A percentile compares a stretch with the other conserved stretches of the same genome.
phyloP scores from a whole-genome alignment of 371 early-diverging fungal species.

The Mucor indicus region DNA sequence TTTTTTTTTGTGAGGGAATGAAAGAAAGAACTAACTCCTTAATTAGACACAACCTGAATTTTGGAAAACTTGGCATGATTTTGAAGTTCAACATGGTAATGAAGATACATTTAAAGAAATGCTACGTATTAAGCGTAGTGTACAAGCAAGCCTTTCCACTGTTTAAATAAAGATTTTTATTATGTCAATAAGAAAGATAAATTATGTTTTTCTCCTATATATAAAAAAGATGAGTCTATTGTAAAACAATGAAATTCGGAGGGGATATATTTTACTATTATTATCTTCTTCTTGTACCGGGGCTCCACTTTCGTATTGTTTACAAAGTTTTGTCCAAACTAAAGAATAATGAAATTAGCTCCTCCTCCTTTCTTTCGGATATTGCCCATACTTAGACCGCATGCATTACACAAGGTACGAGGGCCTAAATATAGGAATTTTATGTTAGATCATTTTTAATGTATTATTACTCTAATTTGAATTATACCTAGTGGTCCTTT shows the following conservation, averaged over 20 bases:
- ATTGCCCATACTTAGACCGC: slow-evolving; percentile 25
- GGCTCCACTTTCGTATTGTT: too few relatives aligned
- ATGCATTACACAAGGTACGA: slow-evolving; percentile 36
- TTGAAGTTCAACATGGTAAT: slow-evolving; percentile 95
- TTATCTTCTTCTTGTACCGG: slow-evolving; percentile 3
- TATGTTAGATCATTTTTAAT: not conserved
- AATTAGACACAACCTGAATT: slow-evolving; percentile 61
- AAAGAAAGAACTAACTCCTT: too few relatives aligned
- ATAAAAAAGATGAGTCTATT: not conserved
- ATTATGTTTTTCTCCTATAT: not conserved
- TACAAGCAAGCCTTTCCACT: slow-evolving; percentile 44
- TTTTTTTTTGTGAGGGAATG: too few relatives aligned
- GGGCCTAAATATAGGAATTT: slow-evolving; percentile 16
- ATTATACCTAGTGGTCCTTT: slow-evolving; percentile 30
- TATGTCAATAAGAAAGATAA: slow-evolving; percentile 15
- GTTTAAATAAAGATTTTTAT: slow-evolving; percentile 17
- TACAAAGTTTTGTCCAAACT: slow-evolving; percentile 24
- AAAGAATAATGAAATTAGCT: slow-evolving; percentile 16
- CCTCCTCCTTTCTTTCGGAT: not conserved
- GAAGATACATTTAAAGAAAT: slow-evolving; percentile 98
- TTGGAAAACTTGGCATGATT: slow-evolving; percentile 95
- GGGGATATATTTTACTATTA: not conserved
- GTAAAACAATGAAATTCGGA: slow-evolving; percentile 1
- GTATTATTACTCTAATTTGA: too few relatives aligned
- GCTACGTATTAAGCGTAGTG: slow-evolving; percentile 90